Percentiles rank a stretch among this genome's conserved stretches.
phyloP scores from a whole-genome alignment of 805 yeast genomes.

The Lachancea waltii region DNA sequence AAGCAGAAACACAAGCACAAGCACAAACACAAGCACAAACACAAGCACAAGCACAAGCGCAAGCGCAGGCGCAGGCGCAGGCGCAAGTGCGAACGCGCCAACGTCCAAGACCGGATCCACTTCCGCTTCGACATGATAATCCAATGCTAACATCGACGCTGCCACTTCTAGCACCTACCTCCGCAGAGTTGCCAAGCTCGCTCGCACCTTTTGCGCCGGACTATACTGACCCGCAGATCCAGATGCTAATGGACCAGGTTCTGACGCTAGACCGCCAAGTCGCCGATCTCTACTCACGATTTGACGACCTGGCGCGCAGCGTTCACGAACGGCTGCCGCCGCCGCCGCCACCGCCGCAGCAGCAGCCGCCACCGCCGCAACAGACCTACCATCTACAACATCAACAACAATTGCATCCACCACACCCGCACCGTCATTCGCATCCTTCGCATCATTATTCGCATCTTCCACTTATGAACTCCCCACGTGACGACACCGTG shows the following conservation, averaged over 20 bases:
- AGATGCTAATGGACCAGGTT: conserved; percentile 6
- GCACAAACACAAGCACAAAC: too few species aligned
- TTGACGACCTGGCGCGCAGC: conserved; percentile 4
- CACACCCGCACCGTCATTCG: too few species aligned
- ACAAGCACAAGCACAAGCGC: neutral
- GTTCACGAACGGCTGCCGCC: neutral
- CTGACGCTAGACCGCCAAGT: conserved; percentile 4
- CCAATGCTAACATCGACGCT: neutral
- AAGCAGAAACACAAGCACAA: too few species aligned
- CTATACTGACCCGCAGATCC: conserved; percentile 4
- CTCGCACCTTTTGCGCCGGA: conserved; percentile 5
- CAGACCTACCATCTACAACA: neutral
- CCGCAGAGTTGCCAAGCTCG: neutral
- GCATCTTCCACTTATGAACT: neutral
- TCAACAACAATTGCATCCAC: too few species aligned
- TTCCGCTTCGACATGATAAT: too few species aligned
- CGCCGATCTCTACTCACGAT: conserved; percentile 3
- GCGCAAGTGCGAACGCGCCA: too few species aligned
- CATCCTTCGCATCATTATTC: too few species aligned
- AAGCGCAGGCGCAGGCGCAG: neutral
- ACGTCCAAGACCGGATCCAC: too few species aligned
- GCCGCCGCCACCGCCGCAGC: conserved; percentile 1
- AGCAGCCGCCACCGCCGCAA: neutral
- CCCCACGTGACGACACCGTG: neutral
- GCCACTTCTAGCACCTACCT: neutral